Conservation (phyloP, 2,329 filamentous ascomycete species). For the Exophiala bonariae region DNA sequence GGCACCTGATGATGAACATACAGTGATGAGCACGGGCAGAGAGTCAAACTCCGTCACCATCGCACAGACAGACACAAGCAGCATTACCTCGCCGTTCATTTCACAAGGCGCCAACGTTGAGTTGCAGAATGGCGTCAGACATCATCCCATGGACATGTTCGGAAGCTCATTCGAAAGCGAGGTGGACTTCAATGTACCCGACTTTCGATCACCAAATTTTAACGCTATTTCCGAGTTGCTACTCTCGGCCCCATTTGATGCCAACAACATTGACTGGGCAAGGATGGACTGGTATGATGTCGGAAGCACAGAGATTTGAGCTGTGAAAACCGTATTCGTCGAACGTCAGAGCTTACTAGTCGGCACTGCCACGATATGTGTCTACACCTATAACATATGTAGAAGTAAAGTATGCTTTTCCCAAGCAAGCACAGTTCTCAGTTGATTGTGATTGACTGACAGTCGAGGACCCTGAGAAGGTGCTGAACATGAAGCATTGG, state of each 20-base stretch:
- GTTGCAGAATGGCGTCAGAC: not conserved
- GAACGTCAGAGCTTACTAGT: conserved; percentile 1
- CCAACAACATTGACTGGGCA: conserved; percentile 9
- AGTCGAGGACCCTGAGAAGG: too few species aligned
- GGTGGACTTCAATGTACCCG: conserved; percentile 4
- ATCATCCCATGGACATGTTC: conserved; percentile 3
- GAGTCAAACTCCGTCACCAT: conserved; percentile 1
- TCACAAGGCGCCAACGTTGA: conserved; percentile 1
- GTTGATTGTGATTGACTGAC: too few species aligned
- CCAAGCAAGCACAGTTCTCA: too few species aligned
- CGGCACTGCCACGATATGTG: not conserved
- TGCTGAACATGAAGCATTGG: too few species aligned
- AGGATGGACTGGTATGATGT: conserved; percentile 2
- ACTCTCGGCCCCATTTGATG: conserved; percentile 4
- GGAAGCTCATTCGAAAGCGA: conserved; percentile 2
- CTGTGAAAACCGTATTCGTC: not conserved
- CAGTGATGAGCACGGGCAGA: not conserved
- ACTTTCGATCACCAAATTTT: conserved; percentile 7
- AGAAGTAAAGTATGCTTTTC: too few species aligned
- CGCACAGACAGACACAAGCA: not conserved
- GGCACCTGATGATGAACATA: conserved; percentile 3
- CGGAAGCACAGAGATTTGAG: conserved; percentile 3
- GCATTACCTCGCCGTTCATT: not conserved
- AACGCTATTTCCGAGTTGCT: conserved; percentile 9
- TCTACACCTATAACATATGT: too few species aligned